These are phyloP conservation scores for Dillenia suffruticosa DNA, from an alignment of 164 flowering plant genomes.

Conservation along the genomic window DNA sequence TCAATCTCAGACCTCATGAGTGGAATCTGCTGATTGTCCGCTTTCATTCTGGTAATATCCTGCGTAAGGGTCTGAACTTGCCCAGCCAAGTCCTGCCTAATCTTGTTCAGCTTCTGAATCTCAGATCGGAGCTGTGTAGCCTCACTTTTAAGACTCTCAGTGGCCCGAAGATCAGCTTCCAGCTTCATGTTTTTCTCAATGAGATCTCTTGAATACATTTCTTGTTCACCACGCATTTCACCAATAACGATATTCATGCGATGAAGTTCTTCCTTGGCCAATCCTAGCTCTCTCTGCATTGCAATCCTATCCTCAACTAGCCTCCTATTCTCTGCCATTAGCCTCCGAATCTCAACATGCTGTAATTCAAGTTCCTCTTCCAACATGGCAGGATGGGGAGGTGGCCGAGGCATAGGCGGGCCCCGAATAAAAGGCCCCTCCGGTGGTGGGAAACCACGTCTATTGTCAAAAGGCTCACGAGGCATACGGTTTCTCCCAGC, in stretches of 20 bases:
- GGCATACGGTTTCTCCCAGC: constrained; percentile 72
- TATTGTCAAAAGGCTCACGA: constrained; percentile 46
- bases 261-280: constrained; percentile 79
- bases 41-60: constrained; percentile 53
- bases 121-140: constrained; percentile 60
- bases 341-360: constrained; percentile 68
- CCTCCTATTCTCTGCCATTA: constrained; percentile 67
- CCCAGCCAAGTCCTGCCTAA: constrained; percentile 58
- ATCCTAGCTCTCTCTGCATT: constrained; percentile 62
- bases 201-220: constrained; percentile 68
- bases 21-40: constrained; percentile 79
- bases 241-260: constrained; percentile 58
- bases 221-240: constrained; percentile 75
- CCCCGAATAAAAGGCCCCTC: constrained; percentile 52
- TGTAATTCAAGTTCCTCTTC: constrained; percentile 91
- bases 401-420: constrained; percentile 47
- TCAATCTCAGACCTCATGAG: constrained; percentile 60
- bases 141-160: constrained; percentile 74
- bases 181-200: constrained; percentile 75
- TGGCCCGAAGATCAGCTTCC: constrained; percentile 84
- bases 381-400: constrained; percentile 72
- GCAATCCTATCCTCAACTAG: constrained; percentile 68
- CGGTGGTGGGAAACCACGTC: constrained; percentile 63
- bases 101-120: constrained; percentile 54
- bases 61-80: constrained; percentile 61